Evolutionary conservation across 495 filamentous ascomycete species (phyloP), one percentile per base, ranked within the genome.

Genomic region (Penicillium angulare): DNA sequence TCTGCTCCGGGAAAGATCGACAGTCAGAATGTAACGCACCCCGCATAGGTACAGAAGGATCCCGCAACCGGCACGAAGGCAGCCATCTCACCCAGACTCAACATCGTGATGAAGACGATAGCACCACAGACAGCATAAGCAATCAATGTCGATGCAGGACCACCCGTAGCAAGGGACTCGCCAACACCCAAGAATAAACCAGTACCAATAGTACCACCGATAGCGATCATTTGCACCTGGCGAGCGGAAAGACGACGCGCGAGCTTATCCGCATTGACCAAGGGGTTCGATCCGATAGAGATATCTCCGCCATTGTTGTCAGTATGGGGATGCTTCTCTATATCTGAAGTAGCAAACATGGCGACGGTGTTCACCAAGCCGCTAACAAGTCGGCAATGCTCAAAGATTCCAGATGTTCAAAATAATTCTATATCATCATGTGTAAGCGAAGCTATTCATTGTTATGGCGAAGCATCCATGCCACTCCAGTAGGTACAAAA

Each of bases 171-270:
- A 17, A 88, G 73, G 4, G 80, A 80, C 39, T 75, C 73, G 16
- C 84, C 84, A 0, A 76, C 79, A 31, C 83, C 81, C 17, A 87
- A 68, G 57, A 87, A 84, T 22, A 88, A 61, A 26, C 83, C 85
- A 5, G 84, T 87, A 8, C 83, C 82, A 48, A 86, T 86, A 4
- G 82, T 83, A 24, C 81, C 81, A 17, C 80, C 80, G 31, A 85
- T 79, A 12, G 82, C 81, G 32, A 84, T 78, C 76, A 86, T 82
- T 60, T 84, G 80, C 13, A 82, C 77, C 49, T 84, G 80, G 5
- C 81, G 71, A 4, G 75, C 67, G 21, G 66, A 74, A 15, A 72
- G 50, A 16, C 62, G 64, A 7, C 71, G 66, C 9, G 69, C 66
- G 10, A 74, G 59, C 42, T 61, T 63, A 50, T 70, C 63, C 4